These are phyloP conservation scores for Volutella citrinella DNA, from an alignment of 2,329 filamentous ascomycete species.

Conservation along the genomic window DNA sequence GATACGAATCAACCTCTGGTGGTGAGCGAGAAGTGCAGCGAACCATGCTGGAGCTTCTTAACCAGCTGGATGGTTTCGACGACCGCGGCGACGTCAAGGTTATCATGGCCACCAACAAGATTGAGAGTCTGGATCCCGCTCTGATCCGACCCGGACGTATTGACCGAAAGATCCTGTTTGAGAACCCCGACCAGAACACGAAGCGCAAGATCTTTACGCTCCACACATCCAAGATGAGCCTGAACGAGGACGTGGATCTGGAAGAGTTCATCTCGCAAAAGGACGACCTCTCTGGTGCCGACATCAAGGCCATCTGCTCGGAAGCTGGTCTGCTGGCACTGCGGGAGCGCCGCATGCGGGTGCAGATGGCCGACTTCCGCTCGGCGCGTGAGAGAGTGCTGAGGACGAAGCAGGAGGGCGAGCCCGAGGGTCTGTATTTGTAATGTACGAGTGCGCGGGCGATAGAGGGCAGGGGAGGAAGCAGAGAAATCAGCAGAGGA, in stretches of 20 bases:
- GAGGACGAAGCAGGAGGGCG: conserved; percentile 97
- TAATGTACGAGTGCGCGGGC: conserved; percentile 47
- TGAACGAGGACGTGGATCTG: conserved; percentile 94
- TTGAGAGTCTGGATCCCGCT: conserved; percentile 93
- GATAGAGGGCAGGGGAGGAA: conserved; percentile 18
- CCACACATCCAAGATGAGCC: conserved; percentile 97
- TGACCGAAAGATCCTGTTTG: conserved; percentile 88
- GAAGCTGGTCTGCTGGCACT: conserved; percentile 94
- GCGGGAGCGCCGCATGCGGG: conserved; percentile 92
- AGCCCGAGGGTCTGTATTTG: conserved; percentile 97
- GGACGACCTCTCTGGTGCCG: conserved; percentile 93
- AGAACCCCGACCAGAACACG: conserved; percentile 76
- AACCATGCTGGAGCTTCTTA: conserved; percentile 97
- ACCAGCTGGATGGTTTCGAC: conserved; percentile 98
- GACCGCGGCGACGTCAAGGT: conserved; percentile 99
- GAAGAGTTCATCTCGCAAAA: conserved; percentile 99
- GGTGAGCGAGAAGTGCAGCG: conserved; percentile 97
- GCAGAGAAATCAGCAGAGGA: too few species aligned
- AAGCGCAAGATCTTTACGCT: conserved; percentile 97
- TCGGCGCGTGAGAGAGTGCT: conserved; percentile 89
- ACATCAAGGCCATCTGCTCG: conserved; percentile 98
- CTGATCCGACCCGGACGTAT: conserved; percentile 96
- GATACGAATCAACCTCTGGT: conserved; percentile 95
- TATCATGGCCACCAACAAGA: conserved; percentile 99
- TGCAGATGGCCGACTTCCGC: conserved; percentile 98